Percentiles rank a stretch among this genome's conserved stretches.
Evolutionary conservation across 768 basidiomycete species (phyloP).

Genomic region (Kondoa malvinella): DNA sequence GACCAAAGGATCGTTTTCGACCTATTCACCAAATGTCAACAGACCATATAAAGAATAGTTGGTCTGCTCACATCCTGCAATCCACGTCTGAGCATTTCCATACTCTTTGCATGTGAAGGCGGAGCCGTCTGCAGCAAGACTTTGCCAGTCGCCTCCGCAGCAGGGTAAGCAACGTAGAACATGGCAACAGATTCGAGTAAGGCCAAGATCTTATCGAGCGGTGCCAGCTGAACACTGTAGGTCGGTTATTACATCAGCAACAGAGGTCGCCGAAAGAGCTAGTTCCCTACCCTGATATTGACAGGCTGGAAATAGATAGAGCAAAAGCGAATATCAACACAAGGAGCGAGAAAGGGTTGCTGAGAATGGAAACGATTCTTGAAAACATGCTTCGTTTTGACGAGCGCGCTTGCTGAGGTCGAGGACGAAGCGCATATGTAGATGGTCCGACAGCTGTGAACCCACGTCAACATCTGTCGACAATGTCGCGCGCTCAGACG

Average conservation of each 20-base stretch:
- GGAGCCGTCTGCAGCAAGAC: conserved; percentile 83
- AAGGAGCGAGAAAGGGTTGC: conserved; percentile 58
- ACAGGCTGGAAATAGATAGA: conserved; percentile 42
- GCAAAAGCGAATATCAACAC: conserved; percentile 45
- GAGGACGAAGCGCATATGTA: conserved; percentile 15
- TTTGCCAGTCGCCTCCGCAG: conserved; percentile 64
- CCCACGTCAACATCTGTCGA: not conserved
- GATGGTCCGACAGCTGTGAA: conserved; percentile 14
- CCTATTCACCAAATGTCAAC: conserved; percentile 34
- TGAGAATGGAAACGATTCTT: conserved; percentile 33
- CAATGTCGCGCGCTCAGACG: not conserved
- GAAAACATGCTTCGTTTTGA: conserved; percentile 4
- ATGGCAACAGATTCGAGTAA: conserved; percentile 58
- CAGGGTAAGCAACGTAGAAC: conserved; percentile 65
- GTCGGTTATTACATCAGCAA: not conserved
- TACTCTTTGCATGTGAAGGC: conserved; percentile 37
- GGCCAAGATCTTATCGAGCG: conserved; percentile 73
- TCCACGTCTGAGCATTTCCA: conserved; percentile 62
- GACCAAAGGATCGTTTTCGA: conserved; percentile 70
- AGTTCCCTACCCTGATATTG: conserved; percentile 44
- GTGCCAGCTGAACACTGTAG: conserved; percentile 27
- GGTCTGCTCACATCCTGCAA: conserved; percentile 53
- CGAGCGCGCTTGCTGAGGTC: not conserved
- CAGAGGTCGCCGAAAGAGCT: conserved; percentile 3
- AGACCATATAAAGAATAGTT: conserved; percentile 15